Evolutionary conservation across 345 rosid species (phyloP).

Genomic region (Salix koriyanagi): DNA sequence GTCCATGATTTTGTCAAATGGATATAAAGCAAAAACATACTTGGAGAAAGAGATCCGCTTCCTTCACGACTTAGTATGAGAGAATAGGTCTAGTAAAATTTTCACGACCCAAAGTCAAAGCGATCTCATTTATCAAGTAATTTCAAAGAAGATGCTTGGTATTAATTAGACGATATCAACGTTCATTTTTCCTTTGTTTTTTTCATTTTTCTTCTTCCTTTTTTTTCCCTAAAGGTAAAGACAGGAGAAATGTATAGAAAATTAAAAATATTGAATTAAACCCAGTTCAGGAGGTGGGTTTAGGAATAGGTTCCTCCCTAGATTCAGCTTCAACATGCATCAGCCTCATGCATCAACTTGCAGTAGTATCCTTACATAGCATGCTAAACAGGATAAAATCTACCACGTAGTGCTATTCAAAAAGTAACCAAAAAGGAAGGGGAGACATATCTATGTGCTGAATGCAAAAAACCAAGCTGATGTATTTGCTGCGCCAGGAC

Average conservation of each 20-base stretch:
- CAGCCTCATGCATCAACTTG: not conserved
- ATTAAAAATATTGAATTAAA: not conserved
- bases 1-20: not conserved
- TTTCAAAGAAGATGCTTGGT: not conserved
- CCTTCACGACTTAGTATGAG: not conserved
- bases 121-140: not conserved
- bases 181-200: too few species aligned
- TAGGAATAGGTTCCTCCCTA: not conserved
- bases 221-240: not conserved
- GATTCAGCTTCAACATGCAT: not conserved
- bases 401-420: not conserved
- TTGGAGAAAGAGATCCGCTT: not conserved
- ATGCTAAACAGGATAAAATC: not conserved
- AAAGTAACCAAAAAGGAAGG: not conserved
- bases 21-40: not conserved
- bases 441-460: not conserved
- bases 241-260: not conserved
- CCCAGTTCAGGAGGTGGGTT: not conserved
- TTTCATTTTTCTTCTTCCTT: not conserved
- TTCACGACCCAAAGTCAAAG: not conserved
- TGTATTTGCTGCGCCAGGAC: not conserved
- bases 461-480: not conserved
- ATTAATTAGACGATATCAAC: not conserved
- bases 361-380: not conserved
- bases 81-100: not conserved